A percentile compares a stretch with the other conserved stretches of the same genome.
phyloP scores from a whole-genome alignment of 2,329 filamentous ascomycete genomes.

The Cladosporium oxysporum region DNA sequence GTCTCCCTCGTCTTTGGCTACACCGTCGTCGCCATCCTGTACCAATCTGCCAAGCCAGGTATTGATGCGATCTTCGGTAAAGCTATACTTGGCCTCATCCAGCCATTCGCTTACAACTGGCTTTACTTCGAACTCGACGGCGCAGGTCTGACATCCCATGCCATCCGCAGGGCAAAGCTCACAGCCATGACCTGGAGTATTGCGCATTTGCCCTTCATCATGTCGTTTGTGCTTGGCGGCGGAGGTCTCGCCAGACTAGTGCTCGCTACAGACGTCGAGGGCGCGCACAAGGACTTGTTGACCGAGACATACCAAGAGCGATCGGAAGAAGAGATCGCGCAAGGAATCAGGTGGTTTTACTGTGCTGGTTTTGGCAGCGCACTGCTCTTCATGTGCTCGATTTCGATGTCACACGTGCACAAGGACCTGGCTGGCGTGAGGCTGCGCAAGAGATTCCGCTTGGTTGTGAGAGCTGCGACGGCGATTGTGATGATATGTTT shows the following conservation, averaged over 20 bases:
- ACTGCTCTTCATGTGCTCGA: conserved; percentile 56
- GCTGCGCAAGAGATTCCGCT: conserved; percentile 52
- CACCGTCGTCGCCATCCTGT: conserved; percentile 62
- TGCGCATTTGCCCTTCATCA: conserved; percentile 63
- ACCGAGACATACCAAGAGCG: conserved; percentile 53
- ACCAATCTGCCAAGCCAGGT: conserved; percentile 56
- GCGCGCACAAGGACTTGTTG: conserved; percentile 52
- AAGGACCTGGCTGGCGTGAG: conserved; percentile 53
- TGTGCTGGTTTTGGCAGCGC: conserved; percentile 62
- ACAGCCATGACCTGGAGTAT: conserved; percentile 56
- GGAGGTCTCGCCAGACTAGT: conserved; percentile 61
- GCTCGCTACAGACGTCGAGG: conserved; percentile 56
- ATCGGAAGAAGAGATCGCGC: conserved; percentile 53
- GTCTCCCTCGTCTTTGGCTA: conserved; percentile 66
- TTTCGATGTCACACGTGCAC: conserved; percentile 59
- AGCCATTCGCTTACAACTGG: conserved; percentile 40
- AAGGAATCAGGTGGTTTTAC: conserved; percentile 63
- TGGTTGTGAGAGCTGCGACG: conserved; percentile 53
- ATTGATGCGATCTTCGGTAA: conserved; percentile 64
- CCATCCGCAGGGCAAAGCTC: conserved; percentile 54
- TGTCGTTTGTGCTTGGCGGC: conserved; percentile 62
- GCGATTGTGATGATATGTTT: conserved; percentile 58
- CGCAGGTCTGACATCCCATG: conserved; percentile 59
- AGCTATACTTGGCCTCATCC: conserved; percentile 47
- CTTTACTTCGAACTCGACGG: conserved; percentile 55